phyloP scores from a whole-genome alignment of 2,329 filamentous ascomycete genomes.

The Fusarium abutilonis region DNA sequence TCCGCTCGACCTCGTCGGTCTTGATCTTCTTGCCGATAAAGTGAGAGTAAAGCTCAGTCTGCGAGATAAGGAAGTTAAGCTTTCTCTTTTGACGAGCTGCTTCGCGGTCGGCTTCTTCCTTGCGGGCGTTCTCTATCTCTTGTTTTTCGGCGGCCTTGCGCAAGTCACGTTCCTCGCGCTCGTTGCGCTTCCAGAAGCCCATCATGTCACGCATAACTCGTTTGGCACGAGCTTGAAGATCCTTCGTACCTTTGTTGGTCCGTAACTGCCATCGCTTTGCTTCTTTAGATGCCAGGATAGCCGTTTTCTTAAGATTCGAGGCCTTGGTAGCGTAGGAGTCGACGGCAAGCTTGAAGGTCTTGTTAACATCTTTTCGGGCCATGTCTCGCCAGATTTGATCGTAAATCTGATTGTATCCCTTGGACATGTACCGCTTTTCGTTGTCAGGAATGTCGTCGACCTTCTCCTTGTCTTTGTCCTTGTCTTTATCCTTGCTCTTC shows the following conservation, averaged over 20 bases:
- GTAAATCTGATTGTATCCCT: slow-evolving; percentile 96
- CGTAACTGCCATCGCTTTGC: slow-evolving; percentile 96
- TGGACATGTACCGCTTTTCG: slow-evolving; percentile 79
- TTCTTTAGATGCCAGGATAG: slow-evolving; percentile 95
- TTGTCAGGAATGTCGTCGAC: slow-evolving; percentile 63
- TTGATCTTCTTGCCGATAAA: slow-evolving; percentile 99
- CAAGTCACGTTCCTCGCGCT: slow-evolving; percentile 94
- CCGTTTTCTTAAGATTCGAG: slow-evolving; percentile 98
- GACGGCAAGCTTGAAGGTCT: slow-evolving; percentile 87
- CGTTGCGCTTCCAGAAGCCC: slow-evolving; percentile 99
- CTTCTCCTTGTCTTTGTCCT: slow-evolving; percentile 63
- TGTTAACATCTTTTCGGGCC: slow-evolving; percentile 90
- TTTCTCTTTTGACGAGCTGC: slow-evolving; percentile 97
- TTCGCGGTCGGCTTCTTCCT: slow-evolving; percentile 96
- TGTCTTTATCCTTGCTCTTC: slow-evolving; percentile 58
- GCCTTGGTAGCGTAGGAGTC: slow-evolving; percentile 87
- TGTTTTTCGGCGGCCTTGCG: slow-evolving; percentile 94
- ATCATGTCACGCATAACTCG: slow-evolving; percentile 99
- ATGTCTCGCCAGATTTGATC: slow-evolving; percentile 97
- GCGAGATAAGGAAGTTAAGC: slow-evolving; percentile 98
- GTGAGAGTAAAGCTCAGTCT: slow-evolving; percentile 98
- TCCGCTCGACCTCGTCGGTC: slow-evolving; percentile 92
- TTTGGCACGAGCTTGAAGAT: slow-evolving; percentile 95
- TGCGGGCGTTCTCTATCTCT: slow-evolving; percentile 95
- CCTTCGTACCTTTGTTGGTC: slow-evolving; percentile 98